Evolutionary conservation across 345 rosid genomes (phyloP), one percentile per base, ranked within the genome.

Genomic region (Aquilaria sinensis): DNA sequence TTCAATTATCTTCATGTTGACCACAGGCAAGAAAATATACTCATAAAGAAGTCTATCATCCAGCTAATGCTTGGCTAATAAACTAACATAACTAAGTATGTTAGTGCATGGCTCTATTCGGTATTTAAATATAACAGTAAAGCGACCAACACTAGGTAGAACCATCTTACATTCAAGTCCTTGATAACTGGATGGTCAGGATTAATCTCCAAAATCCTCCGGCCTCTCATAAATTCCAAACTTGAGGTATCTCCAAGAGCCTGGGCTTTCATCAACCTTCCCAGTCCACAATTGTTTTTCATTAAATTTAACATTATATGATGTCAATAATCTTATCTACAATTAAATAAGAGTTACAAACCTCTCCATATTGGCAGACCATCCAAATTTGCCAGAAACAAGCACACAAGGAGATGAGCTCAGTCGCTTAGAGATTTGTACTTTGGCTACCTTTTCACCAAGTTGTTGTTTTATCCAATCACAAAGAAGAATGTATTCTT

Each of bases 341-440:
- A 16, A 58, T 45, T 57, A 31, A 37, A 56, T 54, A 31, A 45
- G 12, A 34, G 57, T 23, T 58, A 61, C 81, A 49, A 59, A 93
- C 96, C 99, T 95, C 73, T 95, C 99, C 99, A 95, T 95, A 64
- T 95, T 95, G 47, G 97, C 97, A 23, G 96, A 95, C 99, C 99
- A 95, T 12, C 99, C 96, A 62, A 95, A 95, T 71, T 91, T 91
- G 61, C 97, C 97, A 54, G 96, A 91, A 62, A 95, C 99, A 69
- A 95, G 97, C 57, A 91, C 99, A 53, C 99, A 91, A 4, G 99
- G 97, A 65, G 99, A 90, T 34, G 96, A 87, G 68, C 96, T 85
- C 61, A 91, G 71, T 34, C 99, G 96, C 56, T 89, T 91, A 4
- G 99, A 95, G 64, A 95, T 77, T 85, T 95, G 94, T 56, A 95